A percentile compares a stretch with the other conserved stretches of the same genome.
Conservation (phyloP, 1,139 yeast genomes). For the Spathaspora sp. region DNA sequence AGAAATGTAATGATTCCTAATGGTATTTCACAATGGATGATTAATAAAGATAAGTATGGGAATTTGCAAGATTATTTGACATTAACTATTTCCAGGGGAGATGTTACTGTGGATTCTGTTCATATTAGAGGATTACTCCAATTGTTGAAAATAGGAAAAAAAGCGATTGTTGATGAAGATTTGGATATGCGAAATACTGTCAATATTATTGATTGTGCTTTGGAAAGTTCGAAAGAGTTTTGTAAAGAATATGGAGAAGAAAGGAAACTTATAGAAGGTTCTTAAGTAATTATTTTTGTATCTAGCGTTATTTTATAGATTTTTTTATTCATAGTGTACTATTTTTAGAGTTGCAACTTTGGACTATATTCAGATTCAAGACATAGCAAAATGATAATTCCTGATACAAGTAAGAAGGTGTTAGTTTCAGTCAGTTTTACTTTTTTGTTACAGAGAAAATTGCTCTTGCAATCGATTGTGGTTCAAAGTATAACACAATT, state of each 20-base stretch:
- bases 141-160: constrained; percentile 14
- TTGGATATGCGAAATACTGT: neutral
- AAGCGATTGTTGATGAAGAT: neutral
- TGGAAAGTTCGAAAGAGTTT: constrained; percentile 23
- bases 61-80: constrained; percentile 33
- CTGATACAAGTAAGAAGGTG: no score
- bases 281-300: neutral
- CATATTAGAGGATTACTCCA: constrained; percentile 29
- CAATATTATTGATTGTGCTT: constrained; percentile 23
- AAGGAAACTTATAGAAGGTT: neutral
- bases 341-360: no score
- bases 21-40: constrained; percentile 20
- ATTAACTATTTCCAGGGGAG: constrained; percentile 29
- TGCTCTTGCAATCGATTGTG: no score
- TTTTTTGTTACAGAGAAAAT: no score
- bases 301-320: no score
- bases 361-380: no score
- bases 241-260: constrained; percentile 18
- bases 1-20: constrained; percentile 26
- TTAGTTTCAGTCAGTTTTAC: no score
- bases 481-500: neutral
- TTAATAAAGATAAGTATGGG: constrained; percentile 13
- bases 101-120: constrained; percentile 29
- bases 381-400: no score
- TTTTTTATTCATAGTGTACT: no score